Evolutionary conservation across 305 asterid species (phyloP).

Genomic region (Solanum chacoense): DNA sequence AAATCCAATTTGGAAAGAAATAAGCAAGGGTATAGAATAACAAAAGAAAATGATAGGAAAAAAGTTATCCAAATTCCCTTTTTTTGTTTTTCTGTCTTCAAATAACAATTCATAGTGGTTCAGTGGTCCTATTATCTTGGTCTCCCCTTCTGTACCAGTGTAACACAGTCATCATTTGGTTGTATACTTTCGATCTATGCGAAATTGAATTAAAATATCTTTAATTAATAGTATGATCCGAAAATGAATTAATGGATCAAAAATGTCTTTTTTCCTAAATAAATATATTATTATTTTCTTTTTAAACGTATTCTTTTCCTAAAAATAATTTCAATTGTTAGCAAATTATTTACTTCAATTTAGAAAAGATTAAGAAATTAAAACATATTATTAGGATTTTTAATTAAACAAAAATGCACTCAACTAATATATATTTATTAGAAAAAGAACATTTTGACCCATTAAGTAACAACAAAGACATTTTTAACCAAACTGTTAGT

Average conservation of each 20-base stretch:
- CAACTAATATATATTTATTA: not conserved
- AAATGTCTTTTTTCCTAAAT: not conserved
- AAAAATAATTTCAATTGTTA: not conserved
- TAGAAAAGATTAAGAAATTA: not conserved
- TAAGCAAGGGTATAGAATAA: not conserved
- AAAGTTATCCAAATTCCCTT: conserved; percentile 6
- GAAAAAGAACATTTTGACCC: not conserved
- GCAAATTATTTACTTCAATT: not conserved
- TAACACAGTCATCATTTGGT: conserved; percentile 5
- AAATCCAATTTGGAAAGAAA: not conserved
- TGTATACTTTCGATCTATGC: not conserved
- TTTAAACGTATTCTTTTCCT: not conserved
- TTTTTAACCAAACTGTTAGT: not conserved
- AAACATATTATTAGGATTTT: not conserved
- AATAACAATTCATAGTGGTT: conserved; percentile 43
- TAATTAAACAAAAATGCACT: not conserved
- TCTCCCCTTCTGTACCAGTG: not conserved
- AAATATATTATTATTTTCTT: not conserved
- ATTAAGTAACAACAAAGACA: not conserved
- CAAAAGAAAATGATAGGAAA: not conserved
- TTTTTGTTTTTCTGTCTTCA: conserved; percentile 34
- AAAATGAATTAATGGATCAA: not conserved
- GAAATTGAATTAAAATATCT: not conserved
- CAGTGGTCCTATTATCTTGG: conserved; percentile 22
- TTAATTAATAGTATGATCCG: not conserved